Evolutionary conservation across 2,329 filamentous ascomycete genomes (phyloP).

Genomic region (Trichophyton schoenleinii): DNA sequence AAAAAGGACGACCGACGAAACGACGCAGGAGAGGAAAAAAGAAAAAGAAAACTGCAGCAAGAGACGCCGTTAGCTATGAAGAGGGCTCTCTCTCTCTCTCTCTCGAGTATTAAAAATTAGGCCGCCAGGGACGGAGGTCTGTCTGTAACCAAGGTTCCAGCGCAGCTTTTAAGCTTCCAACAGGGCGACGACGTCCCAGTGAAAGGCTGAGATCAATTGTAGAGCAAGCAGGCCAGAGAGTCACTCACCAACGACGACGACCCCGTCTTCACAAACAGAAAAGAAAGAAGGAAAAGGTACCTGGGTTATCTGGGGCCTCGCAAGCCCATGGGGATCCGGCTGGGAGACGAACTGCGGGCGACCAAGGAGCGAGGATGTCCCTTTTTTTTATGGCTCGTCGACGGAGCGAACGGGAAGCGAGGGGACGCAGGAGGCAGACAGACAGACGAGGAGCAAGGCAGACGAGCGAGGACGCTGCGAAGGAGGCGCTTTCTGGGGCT

Average conservation of each 20-base stretch:
- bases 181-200: too few relatives aligned
- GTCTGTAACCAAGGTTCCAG: neutral
- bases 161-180: neutral
- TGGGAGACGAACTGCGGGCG: neutral
- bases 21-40: neutral
- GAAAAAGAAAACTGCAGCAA: neutral
- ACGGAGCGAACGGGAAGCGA: slow-evolving; percentile 18
- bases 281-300: slow-evolving; percentile 5
- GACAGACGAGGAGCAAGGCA: too few relatives aligned
- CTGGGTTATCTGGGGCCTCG: neutral
- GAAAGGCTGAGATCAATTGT: slow-evolving; percentile 12
- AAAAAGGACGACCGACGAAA: neutral
- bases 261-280: neutral
- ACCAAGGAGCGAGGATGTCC: slow-evolving; percentile 12
- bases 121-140: neutral
- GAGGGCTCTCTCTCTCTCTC: too few relatives aligned
- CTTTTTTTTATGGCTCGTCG: neutral
- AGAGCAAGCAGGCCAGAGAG: slow-evolving; percentile 14
- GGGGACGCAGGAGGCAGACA: slow-evolving; percentile 15
- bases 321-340: neutral
- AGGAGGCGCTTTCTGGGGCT: too few relatives aligned
- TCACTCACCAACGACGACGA: neutral
- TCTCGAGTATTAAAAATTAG: too few relatives aligned
- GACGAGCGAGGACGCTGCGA: too few relatives aligned
- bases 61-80: neutral